These are phyloP conservation scores for Fusarium ramigenum DNA, from an alignment of 2,329 filamentous ascomycete genomes.

Conservation along the genomic window DNA sequence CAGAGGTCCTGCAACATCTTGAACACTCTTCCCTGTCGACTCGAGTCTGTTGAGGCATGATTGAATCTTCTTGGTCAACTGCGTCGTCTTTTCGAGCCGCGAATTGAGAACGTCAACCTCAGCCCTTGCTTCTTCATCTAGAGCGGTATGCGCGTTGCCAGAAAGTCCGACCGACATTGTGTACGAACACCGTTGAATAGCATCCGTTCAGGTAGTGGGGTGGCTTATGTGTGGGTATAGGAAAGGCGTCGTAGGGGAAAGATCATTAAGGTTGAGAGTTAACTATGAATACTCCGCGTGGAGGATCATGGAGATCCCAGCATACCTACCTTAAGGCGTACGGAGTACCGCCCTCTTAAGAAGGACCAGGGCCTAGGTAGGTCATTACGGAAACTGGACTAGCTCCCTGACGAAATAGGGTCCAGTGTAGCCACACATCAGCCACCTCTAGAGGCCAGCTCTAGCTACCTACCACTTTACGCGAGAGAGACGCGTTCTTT, in stretches of 20 bases:
- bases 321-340: neutral
- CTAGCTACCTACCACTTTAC: conserved; percentile 39
- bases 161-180: conserved; percentile 62
- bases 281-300: neutral
- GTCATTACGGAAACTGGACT: conserved; percentile 28
- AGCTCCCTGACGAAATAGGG: neutral
- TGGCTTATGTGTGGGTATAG: neutral
- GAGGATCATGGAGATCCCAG: conserved; percentile 5
- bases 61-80: conserved; percentile 95
- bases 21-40: conserved; percentile 87
- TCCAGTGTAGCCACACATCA: neutral
- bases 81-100: conserved; percentile 87
- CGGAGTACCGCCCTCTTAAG: neutral
- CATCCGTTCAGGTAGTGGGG: neutral
- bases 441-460: conserved; percentile 7
- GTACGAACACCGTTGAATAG: neutral
- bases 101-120: conserved; percentile 77
- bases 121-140: conserved; percentile 73
- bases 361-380: neutral
- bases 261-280: neutral
- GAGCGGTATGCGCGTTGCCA: conserved; percentile 57
- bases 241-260: neutral
- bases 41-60: conserved; percentile 86
- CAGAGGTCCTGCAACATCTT: conserved; percentile 90
- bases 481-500: conserved; percentile 37